Evolutionary conservation across 768 basidiomycete genomes (phyloP).

Genomic region (Mycena amicta): DNA sequence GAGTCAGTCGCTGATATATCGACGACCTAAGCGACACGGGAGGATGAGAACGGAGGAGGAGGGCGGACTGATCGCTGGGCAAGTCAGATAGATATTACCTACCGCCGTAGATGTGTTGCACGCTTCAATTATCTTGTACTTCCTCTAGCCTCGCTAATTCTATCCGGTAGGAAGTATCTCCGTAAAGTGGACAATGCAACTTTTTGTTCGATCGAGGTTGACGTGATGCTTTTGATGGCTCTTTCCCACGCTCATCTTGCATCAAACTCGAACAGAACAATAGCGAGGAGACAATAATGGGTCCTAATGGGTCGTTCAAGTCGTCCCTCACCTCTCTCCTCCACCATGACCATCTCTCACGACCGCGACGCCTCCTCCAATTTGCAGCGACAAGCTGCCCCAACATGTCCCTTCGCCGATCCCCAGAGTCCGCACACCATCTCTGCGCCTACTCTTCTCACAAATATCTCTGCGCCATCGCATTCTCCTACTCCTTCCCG

Average conservation of each 20-base stretch:
- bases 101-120: background rate
- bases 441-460: slow-evolving; percentile 67
- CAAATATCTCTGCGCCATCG: slow-evolving; percentile 60
- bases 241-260: too few relatives aligned
- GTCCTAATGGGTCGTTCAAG: background rate
- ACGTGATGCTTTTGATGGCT: background rate
- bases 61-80: slow-evolving; percentile 15
- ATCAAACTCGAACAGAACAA: background rate
- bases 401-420: slow-evolving; percentile 11
- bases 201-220: too few relatives aligned
- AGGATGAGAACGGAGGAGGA: slow-evolving; percentile 14
- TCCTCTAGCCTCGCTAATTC: too few relatives aligned
- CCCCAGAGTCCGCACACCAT: slow-evolving; percentile 40
- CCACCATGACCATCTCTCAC: slow-evolving; percentile 20
- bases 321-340: slow-evolving; percentile 7
- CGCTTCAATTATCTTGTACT: too few relatives aligned
- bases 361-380: slow-evolving; percentile 11
- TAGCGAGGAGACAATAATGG: background rate
- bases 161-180: too few relatives aligned
- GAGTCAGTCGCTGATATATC: slow-evolving; percentile 80
- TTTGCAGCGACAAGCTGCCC: slow-evolving; percentile 15
- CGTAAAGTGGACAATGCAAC: too few relatives aligned
- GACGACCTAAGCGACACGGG: slow-evolving; percentile 44
- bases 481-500: slow-evolving; percentile 64
- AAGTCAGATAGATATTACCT: background rate